Evolutionary conservation across 768 basidiomycete species (phyloP).

Genomic region (Strobilomyces confusus): DNA sequence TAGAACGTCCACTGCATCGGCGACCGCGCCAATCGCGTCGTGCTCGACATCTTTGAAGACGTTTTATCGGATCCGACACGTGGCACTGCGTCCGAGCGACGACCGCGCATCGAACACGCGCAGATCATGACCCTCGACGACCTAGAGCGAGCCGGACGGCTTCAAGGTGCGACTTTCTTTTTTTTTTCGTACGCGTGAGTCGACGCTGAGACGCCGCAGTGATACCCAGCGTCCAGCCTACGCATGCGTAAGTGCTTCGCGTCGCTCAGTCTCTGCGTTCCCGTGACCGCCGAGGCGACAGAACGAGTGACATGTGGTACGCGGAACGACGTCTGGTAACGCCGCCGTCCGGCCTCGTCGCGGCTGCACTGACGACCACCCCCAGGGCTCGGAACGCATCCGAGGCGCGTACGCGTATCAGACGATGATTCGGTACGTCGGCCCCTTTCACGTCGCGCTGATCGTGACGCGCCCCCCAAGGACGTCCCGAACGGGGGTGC

Average conservation of each 20-base stretch:
- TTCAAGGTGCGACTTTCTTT: slow-evolving; percentile 59
- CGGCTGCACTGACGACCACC: neutral
- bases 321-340: slow-evolving; percentile 74
- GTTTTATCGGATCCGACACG: slow-evolving; percentile 37
- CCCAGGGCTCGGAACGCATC: slow-evolving; percentile 76
- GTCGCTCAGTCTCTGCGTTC: neutral
- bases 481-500: slow-evolving; percentile 46
- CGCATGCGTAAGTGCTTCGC: slow-evolving; percentile 64
- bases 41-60: slow-evolving; percentile 79
- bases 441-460: neutral
- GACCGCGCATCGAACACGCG: slow-evolving; percentile 89
- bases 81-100: slow-evolving; percentile 36
- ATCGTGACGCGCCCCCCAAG: slow-evolving; percentile 27
- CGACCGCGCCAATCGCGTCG: slow-evolving; percentile 80
- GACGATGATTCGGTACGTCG: slow-evolving; percentile 62
- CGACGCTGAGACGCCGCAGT: slow-evolving; percentile 41
- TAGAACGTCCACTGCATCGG: slow-evolving; percentile 90
- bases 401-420: slow-evolving; percentile 90
- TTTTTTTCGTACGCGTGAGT: neutral
- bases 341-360: slow-evolving; percentile 1
- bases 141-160: slow-evolving; percentile 58
- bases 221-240: slow-evolving; percentile 89
- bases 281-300: slow-evolving; percentile 23
- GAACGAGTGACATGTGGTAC: slow-evolving; percentile 90
- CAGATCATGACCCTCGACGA: slow-evolving; percentile 80